Conservation (phyloP, 345 rosid species). For the Brassica carinata region DNA sequence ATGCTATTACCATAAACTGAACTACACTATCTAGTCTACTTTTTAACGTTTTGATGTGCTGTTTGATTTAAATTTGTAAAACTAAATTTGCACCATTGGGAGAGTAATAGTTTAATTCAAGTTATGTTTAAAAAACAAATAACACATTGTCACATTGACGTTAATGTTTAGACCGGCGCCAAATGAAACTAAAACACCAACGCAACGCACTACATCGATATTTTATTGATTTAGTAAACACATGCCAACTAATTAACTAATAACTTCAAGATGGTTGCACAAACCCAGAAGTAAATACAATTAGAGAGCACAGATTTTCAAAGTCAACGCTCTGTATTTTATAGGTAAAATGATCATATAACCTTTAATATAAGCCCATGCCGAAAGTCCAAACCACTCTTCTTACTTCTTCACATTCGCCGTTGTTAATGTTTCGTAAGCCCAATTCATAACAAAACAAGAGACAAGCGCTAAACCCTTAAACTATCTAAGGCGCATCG, state of each 20-base stretch:
- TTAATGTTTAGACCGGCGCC: not conserved
- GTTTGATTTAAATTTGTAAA: not conserved
- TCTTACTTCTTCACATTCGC: not conserved
- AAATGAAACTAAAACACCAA: not conserved
- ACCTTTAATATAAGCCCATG: not conserved
- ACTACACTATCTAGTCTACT: not conserved
- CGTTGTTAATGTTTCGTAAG: not conserved
- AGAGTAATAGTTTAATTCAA: not conserved
- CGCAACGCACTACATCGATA: not conserved
- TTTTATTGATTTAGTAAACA: too few relatives aligned
- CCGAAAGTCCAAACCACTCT: not conserved
- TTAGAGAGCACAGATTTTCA: not conserved
- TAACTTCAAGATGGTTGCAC: not conserved
- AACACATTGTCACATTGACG: not conserved
- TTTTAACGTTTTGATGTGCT: not conserved
- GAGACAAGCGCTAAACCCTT: not conserved
- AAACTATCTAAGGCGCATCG: constrained; percentile 8
- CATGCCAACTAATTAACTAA: not conserved
- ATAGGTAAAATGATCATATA: not conserved
- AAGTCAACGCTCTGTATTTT: not conserved
- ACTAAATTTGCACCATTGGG: not conserved
- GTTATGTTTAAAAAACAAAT: not conserved
- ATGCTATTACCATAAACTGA: not conserved
- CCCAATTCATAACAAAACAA: constrained; percentile 13
- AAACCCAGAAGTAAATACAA: not conserved